Percentiles rank a stretch among this genome's conserved stretches.
Conservation (phyloP, 139 green algal species). For the Ostreobium quekettii region DNA sequence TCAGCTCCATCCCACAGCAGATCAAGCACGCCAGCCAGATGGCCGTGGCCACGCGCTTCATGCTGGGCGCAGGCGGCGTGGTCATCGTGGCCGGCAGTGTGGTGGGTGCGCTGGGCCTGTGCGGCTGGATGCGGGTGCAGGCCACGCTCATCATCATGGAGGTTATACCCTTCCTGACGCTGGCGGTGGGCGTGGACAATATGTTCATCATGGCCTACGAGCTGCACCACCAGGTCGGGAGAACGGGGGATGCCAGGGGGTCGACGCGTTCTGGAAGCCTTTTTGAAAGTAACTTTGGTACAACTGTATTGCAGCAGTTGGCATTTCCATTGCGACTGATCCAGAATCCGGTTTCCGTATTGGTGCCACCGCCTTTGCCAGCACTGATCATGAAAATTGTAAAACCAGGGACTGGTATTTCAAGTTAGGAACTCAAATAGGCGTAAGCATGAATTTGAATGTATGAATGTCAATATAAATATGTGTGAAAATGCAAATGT, state of each 20-base stretch:
- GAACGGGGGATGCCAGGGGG: no score
- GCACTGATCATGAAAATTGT: no score
- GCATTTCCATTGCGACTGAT: no score
- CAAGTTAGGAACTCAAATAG: no score
- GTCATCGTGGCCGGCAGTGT: conserved; percentile 64
- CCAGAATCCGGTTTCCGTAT: no score
- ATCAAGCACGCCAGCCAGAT: background rate
- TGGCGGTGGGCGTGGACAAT: conserved; percentile 91
- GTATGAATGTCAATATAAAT: no score
- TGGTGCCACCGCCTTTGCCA: no score
- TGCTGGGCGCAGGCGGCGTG: conserved; percentile 63
- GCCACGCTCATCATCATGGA: conserved; percentile 76
- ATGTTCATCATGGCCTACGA: conserved; percentile 87
- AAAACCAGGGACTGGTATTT: no score
- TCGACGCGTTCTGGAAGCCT: background rate
- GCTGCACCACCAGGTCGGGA: conserved; percentile 49
- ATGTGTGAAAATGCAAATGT: no score
- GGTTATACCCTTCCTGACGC: conserved; percentile 86
- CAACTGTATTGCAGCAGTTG: no score
- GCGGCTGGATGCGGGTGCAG: conserved; percentile 38
- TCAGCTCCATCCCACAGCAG: conserved; percentile 25
- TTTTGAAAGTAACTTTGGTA: no score
- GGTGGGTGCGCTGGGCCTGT: conserved; percentile 53
- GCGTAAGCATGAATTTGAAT: no score
- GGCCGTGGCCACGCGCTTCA: conserved; percentile 26